A percentile compares a stretch with the other conserved stretches of the same genome.
Conservation (phyloP, 139 green algal genomes). For the Ettlia oleoabundans region DNA sequence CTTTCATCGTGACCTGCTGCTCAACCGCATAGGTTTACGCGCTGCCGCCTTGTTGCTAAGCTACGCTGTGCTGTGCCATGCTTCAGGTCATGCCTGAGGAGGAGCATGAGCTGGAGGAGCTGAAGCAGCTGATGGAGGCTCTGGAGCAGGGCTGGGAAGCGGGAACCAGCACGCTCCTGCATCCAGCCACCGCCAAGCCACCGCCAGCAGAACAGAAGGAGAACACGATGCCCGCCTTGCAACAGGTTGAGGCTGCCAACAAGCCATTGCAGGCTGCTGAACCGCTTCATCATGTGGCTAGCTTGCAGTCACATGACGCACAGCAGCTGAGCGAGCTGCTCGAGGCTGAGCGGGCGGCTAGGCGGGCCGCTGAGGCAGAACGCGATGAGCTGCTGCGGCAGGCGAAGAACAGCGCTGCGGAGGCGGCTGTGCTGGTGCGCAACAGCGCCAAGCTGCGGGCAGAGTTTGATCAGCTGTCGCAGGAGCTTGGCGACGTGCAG, state of each 20-base stretch:
- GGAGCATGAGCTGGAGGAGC: neutral
- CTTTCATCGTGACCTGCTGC: too few relatives aligned
- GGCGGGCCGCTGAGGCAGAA: conserved; percentile 5
- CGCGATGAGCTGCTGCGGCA: conserved; percentile 6
- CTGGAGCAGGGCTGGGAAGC: neutral
- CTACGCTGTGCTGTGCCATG: neutral
- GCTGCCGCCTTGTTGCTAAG: too few relatives aligned
- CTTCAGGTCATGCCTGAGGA: neutral
- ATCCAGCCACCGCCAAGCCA: neutral
- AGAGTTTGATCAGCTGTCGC: neutral
- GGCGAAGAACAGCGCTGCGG: neutral
- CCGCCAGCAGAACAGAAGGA: too few relatives aligned
- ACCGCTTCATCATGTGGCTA: too few relatives aligned
- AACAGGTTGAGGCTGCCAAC: too few relatives aligned
- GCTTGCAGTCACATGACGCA: neutral
- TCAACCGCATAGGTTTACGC: too few relatives aligned
- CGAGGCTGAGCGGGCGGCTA: neutral
- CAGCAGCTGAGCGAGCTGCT: neutral
- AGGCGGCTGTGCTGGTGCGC: neutral
- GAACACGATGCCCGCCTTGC: too few relatives aligned
- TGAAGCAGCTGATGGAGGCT: neutral
- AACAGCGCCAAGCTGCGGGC: neutral
- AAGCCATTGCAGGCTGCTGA: too few relatives aligned
- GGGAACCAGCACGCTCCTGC: neutral
- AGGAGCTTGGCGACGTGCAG: neutral